Evolutionary conservation across 768 basidiomycete species (phyloP), one percentile per base, ranked within the genome.

Genomic region (Terana coerulea): DNA sequence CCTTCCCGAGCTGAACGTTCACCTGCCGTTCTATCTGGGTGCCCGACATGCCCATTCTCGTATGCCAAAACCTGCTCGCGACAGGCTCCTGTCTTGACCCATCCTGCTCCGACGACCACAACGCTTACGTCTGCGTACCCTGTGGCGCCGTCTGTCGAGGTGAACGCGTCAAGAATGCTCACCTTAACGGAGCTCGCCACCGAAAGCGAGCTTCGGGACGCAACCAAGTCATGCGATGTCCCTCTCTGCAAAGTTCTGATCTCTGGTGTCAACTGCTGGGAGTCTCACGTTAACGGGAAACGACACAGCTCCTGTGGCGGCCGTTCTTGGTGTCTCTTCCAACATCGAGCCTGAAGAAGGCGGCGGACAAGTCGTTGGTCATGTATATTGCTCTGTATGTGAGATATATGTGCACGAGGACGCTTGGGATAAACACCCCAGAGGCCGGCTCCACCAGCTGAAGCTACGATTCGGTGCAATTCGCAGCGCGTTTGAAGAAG

Each of bases 401-500:
- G 58, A 64, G 22, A 29, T 49, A 0, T 59, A 35, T 60, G 61
- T 63, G 66, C 72, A 42, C 52, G 62, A 36, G 59, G 14, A 30
- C 5, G 3, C 56, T 14, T 79, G 75, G 78, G 22, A 47, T 2
- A 26, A 31, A 0, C 79, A 81, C 55, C 62, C 57, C 14, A 26
- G 28, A 19, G 19, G 35, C 21, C 28, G 33, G 24, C 14, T 45
- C 1, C 54, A 55, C 49, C 80, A 81, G 54, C 52, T 53, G 21
- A 66, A 63, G 26, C 71, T 69, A 22, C 71, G 73, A 56, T 79
- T 71, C 51, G 55, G 70, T 0, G 59, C 66, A 5, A 76, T 75
- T 53, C 67, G 69, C 35, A 63, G 69, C 1, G 76, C 72, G 0
- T 49, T 81, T 12, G 77, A 79, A 10, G 77, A 78, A 35, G 76